A percentile compares a stretch with the other conserved stretches of the same genome.
phyloP scores from a whole-genome alignment of 768 basidiomycete genomes.

The Lyophyllum decastes region DNA sequence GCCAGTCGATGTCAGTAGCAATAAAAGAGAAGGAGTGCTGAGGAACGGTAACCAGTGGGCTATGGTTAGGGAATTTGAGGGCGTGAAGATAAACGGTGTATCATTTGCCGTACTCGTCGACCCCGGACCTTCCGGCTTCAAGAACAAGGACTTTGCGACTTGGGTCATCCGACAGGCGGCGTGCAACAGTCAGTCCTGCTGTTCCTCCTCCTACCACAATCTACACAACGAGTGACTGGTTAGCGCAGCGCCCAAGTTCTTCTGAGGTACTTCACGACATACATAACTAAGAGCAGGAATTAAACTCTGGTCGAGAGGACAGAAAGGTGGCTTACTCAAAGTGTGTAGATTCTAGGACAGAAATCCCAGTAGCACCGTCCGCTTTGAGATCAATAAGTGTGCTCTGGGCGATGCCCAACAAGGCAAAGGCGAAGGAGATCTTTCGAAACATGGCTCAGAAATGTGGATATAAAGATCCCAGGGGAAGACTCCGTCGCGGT shows the following conservation, averaged over 20 bases:
- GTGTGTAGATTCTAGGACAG: constrained; percentile 13
- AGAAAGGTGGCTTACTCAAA: constrained; percentile 22
- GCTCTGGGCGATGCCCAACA: constrained; percentile 14
- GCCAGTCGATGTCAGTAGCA: constrained; percentile 28
- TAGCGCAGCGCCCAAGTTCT: background rate
- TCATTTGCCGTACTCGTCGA: constrained; percentile 19
- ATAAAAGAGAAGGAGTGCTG: constrained; percentile 27
- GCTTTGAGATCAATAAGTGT: constrained; percentile 22
- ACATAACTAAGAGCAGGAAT: constrained; percentile 13
- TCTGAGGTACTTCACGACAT: background rate
- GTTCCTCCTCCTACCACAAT: constrained; percentile 35
- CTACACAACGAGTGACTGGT: constrained; percentile 7
- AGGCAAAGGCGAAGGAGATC: constrained; percentile 9
- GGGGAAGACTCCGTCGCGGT: background rate
- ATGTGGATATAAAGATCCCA: background rate
- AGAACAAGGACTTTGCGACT: constrained; percentile 27
- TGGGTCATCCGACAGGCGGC: constrained; percentile 27
- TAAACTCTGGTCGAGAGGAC: background rate
- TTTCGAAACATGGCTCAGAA: constrained; percentile 6
- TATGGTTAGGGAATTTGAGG: constrained; percentile 1
- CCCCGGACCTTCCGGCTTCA: constrained; percentile 32
- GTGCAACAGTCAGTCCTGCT: constrained; percentile 33
- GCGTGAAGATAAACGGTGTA: background rate
- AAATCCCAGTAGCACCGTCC: constrained; percentile 12
- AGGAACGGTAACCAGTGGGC: constrained; percentile 28